Conservation (phyloP, 2,329 filamentous ascomycete genomes). For the Didymella lethalis region DNA sequence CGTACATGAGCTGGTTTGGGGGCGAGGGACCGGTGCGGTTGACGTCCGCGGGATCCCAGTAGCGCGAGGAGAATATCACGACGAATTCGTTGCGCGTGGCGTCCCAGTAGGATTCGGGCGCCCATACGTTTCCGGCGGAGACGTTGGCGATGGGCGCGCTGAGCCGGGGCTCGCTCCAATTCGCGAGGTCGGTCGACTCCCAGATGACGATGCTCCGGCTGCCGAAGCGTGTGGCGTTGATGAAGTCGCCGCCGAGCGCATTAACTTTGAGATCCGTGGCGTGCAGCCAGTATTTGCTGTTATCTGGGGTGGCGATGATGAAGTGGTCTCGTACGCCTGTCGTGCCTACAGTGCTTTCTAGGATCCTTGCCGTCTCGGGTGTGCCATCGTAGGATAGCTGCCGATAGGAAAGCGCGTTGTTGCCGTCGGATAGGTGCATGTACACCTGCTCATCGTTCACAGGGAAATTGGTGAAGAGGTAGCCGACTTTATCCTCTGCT, state of each 20-base stretch:
- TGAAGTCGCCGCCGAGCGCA: constrained; percentile 16
- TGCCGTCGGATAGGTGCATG: constrained; percentile 18
- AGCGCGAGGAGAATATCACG: constrained; percentile 17
- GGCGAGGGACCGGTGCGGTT: constrained; percentile 12
- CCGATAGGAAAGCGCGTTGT: constrained; percentile 11
- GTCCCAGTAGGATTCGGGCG: constrained; percentile 17
- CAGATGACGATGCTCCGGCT: constrained; percentile 19
- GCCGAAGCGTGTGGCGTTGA: constrained; percentile 19
- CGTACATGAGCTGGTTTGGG: constrained; percentile 19
- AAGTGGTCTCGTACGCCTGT: constrained; percentile 18
- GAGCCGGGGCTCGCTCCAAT: constrained; percentile 14
- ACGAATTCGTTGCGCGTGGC: constrained; percentile 8
- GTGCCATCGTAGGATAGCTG: constrained; percentile 17
- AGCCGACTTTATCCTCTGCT: constrained; percentile 15
- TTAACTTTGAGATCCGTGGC: constrained; percentile 18
- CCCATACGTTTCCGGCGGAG: constrained; percentile 19
- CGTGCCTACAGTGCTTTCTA: constrained; percentile 12
- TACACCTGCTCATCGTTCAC: constrained; percentile 20
- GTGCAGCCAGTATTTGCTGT: constrained; percentile 19
- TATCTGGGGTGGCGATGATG: constrained; percentile 10
- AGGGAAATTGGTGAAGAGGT: constrained; percentile 16
- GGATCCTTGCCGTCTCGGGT: constrained; percentile 6
- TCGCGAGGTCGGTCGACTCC: constrained; percentile 16
- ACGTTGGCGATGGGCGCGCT: constrained; percentile 12
- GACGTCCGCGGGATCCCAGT: constrained; percentile 14